Percentiles rank a stretch among this genome's conserved stretches.
phyloP scores from a whole-genome alignment of 176 grass and related monocot genomes.

The Triticum monococcum region DNA sequence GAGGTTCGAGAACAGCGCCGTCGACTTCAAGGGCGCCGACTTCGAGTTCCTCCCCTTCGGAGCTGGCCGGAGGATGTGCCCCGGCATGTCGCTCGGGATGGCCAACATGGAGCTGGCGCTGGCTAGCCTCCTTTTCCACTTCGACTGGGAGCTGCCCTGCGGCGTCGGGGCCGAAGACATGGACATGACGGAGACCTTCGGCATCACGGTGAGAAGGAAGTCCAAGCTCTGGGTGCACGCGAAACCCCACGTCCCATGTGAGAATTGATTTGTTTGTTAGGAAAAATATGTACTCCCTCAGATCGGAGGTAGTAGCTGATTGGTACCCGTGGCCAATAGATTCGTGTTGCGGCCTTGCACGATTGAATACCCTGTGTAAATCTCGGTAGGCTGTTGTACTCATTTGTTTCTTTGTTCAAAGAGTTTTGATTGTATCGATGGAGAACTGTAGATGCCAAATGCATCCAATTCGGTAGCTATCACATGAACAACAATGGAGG shows the following conservation, averaged over 20 bases:
- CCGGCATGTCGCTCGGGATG: neutral
- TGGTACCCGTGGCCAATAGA: too few species aligned
- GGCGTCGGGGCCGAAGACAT: neutral
- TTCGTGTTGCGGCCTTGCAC: neutral
- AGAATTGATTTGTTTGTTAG: neutral
- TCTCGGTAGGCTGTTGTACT: neutral
- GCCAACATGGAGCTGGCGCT: slow-evolving; percentile 18
- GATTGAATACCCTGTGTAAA: neutral
- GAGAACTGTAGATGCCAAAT: neutral
- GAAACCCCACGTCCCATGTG: neutral
- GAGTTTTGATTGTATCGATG: neutral
- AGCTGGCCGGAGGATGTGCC: slow-evolving; percentile 2
- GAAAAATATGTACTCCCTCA: too few species aligned
- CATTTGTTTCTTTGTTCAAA: neutral
- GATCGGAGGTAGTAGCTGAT: too few species aligned
- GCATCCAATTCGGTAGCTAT: neutral
- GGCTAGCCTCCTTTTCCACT: slow-evolving; percentile 27
- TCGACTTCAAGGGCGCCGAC: slow-evolving; percentile 25
- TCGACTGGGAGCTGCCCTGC: slow-evolving; percentile 2
- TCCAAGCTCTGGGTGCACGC: neutral
- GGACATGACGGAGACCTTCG: slow-evolving; percentile 20
- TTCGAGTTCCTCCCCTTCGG: slow-evolving; percentile 28
- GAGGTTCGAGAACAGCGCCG: neutral
- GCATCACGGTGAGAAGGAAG: slow-evolving; percentile 10
- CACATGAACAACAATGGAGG: too few species aligned